Base-by-base conservation (phyloP, 2,329 filamentous ascomycete genomes). In the Colletotrichum higginsianum region DNA sequence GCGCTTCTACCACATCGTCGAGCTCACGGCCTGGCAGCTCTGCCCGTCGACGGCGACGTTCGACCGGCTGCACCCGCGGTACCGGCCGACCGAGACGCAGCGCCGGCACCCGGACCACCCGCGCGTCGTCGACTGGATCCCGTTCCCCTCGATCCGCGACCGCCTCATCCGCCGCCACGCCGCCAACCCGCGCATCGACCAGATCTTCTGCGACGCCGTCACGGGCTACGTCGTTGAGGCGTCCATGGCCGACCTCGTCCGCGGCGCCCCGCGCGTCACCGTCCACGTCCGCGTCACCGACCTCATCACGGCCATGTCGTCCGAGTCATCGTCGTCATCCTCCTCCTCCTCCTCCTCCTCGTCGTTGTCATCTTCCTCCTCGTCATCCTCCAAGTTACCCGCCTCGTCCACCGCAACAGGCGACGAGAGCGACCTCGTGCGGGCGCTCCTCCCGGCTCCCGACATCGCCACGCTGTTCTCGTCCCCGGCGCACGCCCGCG, bases 141-240 rank as follows among this genome's bases (percentile, higher is more conserved):
- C 79, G 0, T 80, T 80, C 16, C 74, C 78, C 0, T 75, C 75
- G 0, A 78, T 80, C 3, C 76, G 79, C 6, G 78, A 80, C 38
- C 73, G 75, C 0, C 65, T 79, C 0, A 80, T 80, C 4, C 76
- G 78, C 4, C 71, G 78, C 0, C 79, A 80, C 49, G 74, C 79
- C 0, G 79, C 78, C 16, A 80, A 80, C 3, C 78, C 79, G 0
- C 73, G 71, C 1, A 79, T 80, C 8, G 79, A 80, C 21, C 75
- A 79, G 2, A 80, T 80, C 1, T 80, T 80, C 46, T 80, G 79
- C 67, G 78, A 80, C 11, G 79, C 78, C 1, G 79, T 80, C 7
- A 80, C 75, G 5, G 77, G 75, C 2, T 80, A 80, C 35, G 79
- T 80, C 3, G 79, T 80, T 0, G 79, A 80, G 61, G 49, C 78